Conservation (phyloP, 2,329 filamentous ascomycete species). For the Alternaria triticina region DNA sequence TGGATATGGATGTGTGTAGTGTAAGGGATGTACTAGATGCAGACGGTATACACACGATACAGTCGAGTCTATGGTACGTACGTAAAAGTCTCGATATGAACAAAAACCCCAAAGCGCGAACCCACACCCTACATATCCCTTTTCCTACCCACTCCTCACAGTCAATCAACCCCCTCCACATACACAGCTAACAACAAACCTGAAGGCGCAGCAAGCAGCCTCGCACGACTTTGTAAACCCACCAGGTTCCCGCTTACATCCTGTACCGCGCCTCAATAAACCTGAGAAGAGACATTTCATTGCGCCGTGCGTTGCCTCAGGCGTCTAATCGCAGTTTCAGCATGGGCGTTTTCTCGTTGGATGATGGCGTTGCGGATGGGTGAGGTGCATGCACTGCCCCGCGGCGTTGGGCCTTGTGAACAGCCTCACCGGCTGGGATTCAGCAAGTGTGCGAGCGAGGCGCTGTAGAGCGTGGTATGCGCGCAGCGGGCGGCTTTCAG, state of each 20-base stretch:
- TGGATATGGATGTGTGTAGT: neutral
- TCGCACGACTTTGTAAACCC: neutral
- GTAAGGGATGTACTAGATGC: neutral
- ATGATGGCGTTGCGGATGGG: neutral
- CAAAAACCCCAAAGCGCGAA: neutral
- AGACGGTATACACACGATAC: neutral
- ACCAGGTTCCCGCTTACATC: neutral
- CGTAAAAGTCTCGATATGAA: neutral
- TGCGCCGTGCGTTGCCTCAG: neutral
- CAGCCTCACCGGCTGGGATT: slow-evolving; percentile 1
- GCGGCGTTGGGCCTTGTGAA: slow-evolving; percentile 4
- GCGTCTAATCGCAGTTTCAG: neutral
- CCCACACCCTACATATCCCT: slow-evolving; percentile 4
- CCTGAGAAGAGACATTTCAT: neutral
- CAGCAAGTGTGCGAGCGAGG: neutral
- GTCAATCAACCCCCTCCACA: neutral
- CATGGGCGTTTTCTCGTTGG: neutral
- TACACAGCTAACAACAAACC: neutral
- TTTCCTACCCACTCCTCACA: neutral
- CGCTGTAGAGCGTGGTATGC: neutral
- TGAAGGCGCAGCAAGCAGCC: slow-evolving; percentile 12
- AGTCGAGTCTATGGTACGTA: neutral
- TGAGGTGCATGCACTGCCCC: slow-evolving; percentile 9
- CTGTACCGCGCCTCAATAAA: slow-evolving; percentile 7
- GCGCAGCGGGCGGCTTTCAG: neutral